Evolutionary conservation across 345 rosid genomes (phyloP), one percentile per base, ranked within the genome.

Genomic region (Lagerstroemia speciosa): DNA sequence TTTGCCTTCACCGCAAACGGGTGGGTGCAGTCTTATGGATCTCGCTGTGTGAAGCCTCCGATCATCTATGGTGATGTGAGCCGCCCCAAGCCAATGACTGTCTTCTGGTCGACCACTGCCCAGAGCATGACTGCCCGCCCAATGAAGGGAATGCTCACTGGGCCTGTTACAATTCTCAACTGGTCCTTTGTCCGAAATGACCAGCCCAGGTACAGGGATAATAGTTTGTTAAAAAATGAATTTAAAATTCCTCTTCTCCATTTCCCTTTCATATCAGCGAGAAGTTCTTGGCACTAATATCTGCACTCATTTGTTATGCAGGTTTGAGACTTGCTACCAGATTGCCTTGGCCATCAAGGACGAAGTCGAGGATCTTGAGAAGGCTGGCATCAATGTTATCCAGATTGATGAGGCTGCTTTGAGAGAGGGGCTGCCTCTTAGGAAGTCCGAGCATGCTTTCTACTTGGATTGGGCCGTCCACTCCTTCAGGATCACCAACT

Each of bases 111-210:
- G 7, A 81, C 98, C 57, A 62, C 66, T 6, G 99, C 98, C 61
- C 99, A 94, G 75, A 89, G 98, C 86, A 85, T 94, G 97, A 89
- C 99, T 53, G 38, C 84, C 46, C 93, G 98, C 80, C 98, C 97
- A 31, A 94, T 94, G 99, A 94, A 94, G 86, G 99, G 99, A 57
- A 94, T 94, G 99, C 99, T 94, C 78, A 94, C 98, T 12, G 99
- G 99, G 53, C 99, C 99, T 41, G 99, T 94, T 65, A 94, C 99
- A 73, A 94, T 91, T 72, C 93, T 94, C 66, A 91, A 94, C 89
- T 94, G 99, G 98, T 94, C 99, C 62, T 94, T 94, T 36, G 98
- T 94, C 71, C 78, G 98, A 57, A 94, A 94, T 73, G 97, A 93
- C 86, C 98, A 93, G 75, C 97, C 98, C 29, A 89, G 97, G 98